Evolutionary conservation across 352 stramenopile species (phyloP).

Genomic region (Elongisporangium prolatum): DNA sequence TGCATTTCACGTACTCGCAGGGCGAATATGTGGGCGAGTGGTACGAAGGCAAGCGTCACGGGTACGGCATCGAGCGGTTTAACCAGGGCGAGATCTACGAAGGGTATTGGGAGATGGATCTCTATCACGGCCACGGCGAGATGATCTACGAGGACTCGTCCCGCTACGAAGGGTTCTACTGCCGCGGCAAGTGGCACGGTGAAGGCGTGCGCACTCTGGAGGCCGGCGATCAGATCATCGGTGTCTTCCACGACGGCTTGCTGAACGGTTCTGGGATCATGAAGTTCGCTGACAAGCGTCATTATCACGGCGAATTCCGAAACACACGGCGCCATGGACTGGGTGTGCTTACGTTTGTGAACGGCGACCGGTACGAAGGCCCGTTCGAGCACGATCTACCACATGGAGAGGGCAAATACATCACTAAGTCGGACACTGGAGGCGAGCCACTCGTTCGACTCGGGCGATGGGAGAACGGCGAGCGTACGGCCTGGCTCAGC

Average conservation of each 20-base stretch:
- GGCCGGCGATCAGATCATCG: slow-evolving; percentile 56
- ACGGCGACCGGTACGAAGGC: slow-evolving; percentile 89
- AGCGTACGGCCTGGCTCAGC: slow-evolving; percentile 65
- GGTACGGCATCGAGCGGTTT: slow-evolving; percentile 79
- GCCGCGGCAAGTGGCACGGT: slow-evolving; percentile 69
- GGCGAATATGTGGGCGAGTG: slow-evolving; percentile 84
- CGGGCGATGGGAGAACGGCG: slow-evolving; percentile 55
- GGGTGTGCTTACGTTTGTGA: slow-evolving; percentile 80
- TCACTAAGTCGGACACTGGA: slow-evolving; percentile 20
- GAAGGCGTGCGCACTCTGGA: slow-evolving; percentile 53
- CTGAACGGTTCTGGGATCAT: slow-evolving; percentile 51
- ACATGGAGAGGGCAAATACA: slow-evolving; percentile 79
- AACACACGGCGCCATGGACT: slow-evolving; percentile 65
- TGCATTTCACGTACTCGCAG: slow-evolving; percentile 48
- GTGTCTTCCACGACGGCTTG: slow-evolving; percentile 49
- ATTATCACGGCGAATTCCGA: slow-evolving; percentile 60
- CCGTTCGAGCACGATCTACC: slow-evolving; percentile 81
- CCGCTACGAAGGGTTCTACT: slow-evolving; percentile 60
- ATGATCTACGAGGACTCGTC: slow-evolving; percentile 65
- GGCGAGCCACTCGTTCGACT: slow-evolving; percentile 58
- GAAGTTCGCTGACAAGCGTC: slow-evolving; percentile 64
- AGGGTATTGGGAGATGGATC: slow-evolving; percentile 65
- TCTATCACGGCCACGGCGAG: slow-evolving; percentile 65
- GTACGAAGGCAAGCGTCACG: slow-evolving; percentile 69
- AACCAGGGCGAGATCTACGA: slow-evolving; percentile 74